Percentiles rank a stretch among this genome's conserved stretches.
Evolutionary conservation across 2,329 filamentous ascomycete genomes (phyloP).

Genomic region (Trichophyton simii): DNA sequence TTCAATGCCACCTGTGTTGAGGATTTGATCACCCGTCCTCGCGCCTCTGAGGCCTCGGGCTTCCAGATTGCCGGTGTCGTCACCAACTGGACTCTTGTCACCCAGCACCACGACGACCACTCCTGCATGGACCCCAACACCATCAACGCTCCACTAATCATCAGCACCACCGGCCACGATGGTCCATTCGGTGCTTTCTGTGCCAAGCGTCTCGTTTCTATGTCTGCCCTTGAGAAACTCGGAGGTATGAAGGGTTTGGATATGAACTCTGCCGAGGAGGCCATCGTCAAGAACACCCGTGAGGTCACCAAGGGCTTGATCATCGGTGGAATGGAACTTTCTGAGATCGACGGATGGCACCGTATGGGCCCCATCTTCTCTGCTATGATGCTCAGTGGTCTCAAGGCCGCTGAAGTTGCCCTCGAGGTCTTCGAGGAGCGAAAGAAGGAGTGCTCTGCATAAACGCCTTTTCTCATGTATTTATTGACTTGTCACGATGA

Average conservation of each 20-base stretch:
- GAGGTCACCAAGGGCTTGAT: constrained; percentile 81
- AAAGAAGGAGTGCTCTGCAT: constrained; percentile 56
- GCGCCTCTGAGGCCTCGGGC: constrained; percentile 35
- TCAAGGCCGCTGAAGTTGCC: constrained; percentile 80
- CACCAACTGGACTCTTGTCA: constrained; percentile 89
- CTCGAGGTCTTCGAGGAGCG: constrained; percentile 60
- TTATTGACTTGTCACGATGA: background rate
- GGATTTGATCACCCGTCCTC: constrained; percentile 73
- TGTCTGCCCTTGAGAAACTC: constrained; percentile 69
- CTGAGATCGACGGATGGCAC: constrained; percentile 81
- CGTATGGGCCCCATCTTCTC: constrained; percentile 84
- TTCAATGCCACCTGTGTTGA: constrained; percentile 93
- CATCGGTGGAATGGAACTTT: constrained; percentile 89
- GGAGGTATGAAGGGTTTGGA: constrained; percentile 88
- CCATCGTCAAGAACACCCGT: constrained; percentile 82
- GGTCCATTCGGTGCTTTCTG: constrained; percentile 83
- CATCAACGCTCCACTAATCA: constrained; percentile 79
- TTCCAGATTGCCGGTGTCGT: constrained; percentile 78
- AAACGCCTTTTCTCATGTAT: constrained; percentile 11
- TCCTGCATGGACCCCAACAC: constrained; percentile 96
- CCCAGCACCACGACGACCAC: constrained; percentile 78
- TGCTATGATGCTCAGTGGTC: constrained; percentile 75
- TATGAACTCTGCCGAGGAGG: constrained; percentile 84
- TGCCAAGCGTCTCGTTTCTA: constrained; percentile 81
- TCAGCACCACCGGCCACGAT: constrained; percentile 85